A percentile compares a stretch with the other conserved stretches of the same genome.
Evolutionary conservation across 164 flowering plant genomes (phyloP).

Genomic region (Stephania cephalantha): DNA sequence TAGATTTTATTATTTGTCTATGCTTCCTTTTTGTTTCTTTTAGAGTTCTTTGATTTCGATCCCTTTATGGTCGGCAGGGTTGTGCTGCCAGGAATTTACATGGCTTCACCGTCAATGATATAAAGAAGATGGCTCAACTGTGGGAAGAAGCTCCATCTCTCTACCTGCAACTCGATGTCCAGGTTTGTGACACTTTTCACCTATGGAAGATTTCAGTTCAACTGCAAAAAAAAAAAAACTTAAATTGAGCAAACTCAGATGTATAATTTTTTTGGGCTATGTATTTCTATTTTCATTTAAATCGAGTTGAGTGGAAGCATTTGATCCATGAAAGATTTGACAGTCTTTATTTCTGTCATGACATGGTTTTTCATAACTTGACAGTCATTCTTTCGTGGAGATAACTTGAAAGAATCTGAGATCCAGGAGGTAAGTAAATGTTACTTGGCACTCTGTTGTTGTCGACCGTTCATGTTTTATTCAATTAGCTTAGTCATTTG

Average conservation of each 20-base stretch:
- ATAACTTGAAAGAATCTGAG: constrained; percentile 58
- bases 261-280: too few species aligned
- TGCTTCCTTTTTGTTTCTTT: neutral
- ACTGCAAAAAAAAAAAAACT: neutral
- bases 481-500: neutral
- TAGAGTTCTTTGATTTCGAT: neutral
- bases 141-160: constrained; percentile 93
- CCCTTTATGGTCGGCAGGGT: constrained; percentile 46
- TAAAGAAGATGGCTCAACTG: constrained; percentile 67
- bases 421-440: constrained; percentile 76
- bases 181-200: constrained; percentile 39
- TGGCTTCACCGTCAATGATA: constrained; percentile 62
- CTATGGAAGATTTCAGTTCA: neutral
- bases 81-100: constrained; percentile 98
- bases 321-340: neutral
- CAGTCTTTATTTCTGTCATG: neutral
- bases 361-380: constrained; percentile 22
- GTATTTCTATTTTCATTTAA: too few species aligned
- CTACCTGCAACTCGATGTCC: constrained; percentile 63
- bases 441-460: neutral
- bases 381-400: constrained; percentile 77
- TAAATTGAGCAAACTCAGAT: too few species aligned
- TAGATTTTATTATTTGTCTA: neutral
- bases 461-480: constrained; percentile 2
- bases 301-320: too few species aligned